phyloP scores from a whole-genome alignment of 2,329 filamentous ascomycete genomes.

The Colletotrichum lentis region DNA sequence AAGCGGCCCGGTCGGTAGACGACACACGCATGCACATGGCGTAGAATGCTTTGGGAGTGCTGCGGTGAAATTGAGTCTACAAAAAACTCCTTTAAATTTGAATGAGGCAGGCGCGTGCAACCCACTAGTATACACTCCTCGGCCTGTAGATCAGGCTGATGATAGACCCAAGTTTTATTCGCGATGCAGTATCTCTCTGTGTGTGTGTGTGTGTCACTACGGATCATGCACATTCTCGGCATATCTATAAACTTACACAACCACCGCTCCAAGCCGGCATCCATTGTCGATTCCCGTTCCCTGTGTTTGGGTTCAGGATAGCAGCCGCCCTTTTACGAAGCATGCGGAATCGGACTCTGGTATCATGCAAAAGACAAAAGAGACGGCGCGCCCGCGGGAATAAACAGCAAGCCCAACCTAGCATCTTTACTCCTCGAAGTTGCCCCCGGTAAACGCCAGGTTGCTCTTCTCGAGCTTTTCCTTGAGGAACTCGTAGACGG shows the following conservation, averaged over 20 bases:
- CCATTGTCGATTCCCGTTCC: neutral
- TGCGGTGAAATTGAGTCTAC: neutral
- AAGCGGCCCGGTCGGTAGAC: constrained; percentile 76
- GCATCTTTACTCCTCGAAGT: constrained; percentile 69
- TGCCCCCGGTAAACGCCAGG: constrained; percentile 65
- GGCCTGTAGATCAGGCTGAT: constrained; percentile 30
- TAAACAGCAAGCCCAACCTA: neutral
- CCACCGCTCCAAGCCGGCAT: neutral
- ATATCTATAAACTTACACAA: constrained; percentile 18
- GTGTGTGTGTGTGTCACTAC: neutral
- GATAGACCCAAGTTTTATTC: constrained; percentile 25
- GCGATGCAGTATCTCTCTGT: constrained; percentile 16
- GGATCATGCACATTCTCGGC: neutral
- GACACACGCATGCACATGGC: neutral
- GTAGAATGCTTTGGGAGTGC: neutral
- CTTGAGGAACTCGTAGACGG: constrained; percentile 81
- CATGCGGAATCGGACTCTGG: constrained; percentile 4
- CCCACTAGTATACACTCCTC: neutral
- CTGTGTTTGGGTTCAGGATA: neutral
- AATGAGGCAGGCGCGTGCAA: constrained; percentile 4
- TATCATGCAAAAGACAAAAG: constrained; percentile 19
- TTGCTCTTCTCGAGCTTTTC: constrained; percentile 74
- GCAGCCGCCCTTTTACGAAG: neutral
- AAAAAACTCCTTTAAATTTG: neutral
- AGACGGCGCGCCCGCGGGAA: neutral